Conservation (phyloP, 2,329 filamentous ascomycete genomes). For the Fusarium albidum region DNA sequence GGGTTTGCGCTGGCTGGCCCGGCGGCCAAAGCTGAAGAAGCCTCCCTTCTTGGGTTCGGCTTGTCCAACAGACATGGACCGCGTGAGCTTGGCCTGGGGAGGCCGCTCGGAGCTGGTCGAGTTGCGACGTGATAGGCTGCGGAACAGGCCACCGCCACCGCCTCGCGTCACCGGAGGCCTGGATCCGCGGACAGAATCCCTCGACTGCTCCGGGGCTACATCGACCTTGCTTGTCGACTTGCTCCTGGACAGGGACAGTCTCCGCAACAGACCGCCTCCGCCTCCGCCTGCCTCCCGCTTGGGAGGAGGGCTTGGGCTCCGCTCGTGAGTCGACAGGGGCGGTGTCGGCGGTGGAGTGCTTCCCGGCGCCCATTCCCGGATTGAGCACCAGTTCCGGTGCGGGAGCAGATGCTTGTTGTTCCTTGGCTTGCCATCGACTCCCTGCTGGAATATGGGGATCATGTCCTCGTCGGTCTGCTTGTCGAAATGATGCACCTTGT, state of each 20-base stretch:
- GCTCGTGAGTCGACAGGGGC: slow-evolving; percentile 56
- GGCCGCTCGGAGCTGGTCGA: slow-evolving; percentile 48
- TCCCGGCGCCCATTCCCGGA: slow-evolving; percentile 83
- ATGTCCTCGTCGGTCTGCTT: slow-evolving; percentile 90
- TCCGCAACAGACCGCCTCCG: slow-evolving; percentile 52
- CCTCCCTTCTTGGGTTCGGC: slow-evolving; percentile 56
- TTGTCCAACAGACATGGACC: slow-evolving; percentile 69
- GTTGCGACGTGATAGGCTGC: slow-evolving; percentile 52
- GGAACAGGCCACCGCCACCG: slow-evolving; percentile 53
- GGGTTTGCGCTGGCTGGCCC: slow-evolving; percentile 49
- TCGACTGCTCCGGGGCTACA: slow-evolving; percentile 48
- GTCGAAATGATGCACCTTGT: slow-evolving; percentile 79
- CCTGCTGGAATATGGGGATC: slow-evolving; percentile 90
- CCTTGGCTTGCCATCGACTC: slow-evolving; percentile 86
- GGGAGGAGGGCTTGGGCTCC: slow-evolving; percentile 50
- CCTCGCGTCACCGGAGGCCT: slow-evolving; percentile 57
- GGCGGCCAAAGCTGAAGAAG: slow-evolving; percentile 52
- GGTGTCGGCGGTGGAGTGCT: slow-evolving; percentile 77
- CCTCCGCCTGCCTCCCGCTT: slow-evolving; percentile 34
- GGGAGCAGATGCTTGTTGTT: slow-evolving; percentile 93
- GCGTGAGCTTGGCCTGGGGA: slow-evolving; percentile 51
- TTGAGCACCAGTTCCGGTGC: slow-evolving; percentile 94
- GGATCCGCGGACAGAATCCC: slow-evolving; percentile 51
- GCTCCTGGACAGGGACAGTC: slow-evolving; percentile 52
- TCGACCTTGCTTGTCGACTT: slow-evolving; percentile 41